Percentiles rank a stretch among this genome's conserved stretches.
Conservation (phyloP, 345 rosid genomes). For the Barbarea vulgaris region DNA sequence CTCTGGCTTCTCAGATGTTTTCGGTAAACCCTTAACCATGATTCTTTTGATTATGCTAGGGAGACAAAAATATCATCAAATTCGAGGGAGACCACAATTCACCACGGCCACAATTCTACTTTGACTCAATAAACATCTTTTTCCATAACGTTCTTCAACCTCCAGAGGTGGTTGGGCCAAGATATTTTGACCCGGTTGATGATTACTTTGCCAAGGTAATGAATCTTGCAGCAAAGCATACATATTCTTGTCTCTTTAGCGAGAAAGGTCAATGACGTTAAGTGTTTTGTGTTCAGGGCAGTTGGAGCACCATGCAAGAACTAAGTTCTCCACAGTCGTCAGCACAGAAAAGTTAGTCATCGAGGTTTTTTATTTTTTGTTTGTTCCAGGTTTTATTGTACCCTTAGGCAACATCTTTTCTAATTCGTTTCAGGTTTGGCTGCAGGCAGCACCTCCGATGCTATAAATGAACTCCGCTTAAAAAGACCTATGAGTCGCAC, state of each 20-base stretch:
- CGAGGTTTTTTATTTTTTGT: neutral
- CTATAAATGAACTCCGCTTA: constrained; percentile 68
- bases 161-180: constrained; percentile 71
- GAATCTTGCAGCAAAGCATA: constrained; percentile 11
- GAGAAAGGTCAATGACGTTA: constrained; percentile 36
- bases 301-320: constrained; percentile 61
- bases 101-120: constrained; percentile 94
- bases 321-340: constrained; percentile 52
- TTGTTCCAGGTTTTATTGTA: neutral
- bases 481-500: constrained; percentile 86
- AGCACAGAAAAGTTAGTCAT: constrained; percentile 39
- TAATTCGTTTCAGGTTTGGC: constrained; percentile 44
- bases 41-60: constrained; percentile 53
- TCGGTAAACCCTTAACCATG: neutral
- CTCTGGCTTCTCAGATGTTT: constrained; percentile 12
- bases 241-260: constrained; percentile 1
- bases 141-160: constrained; percentile 97
- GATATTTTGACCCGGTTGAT: constrained; percentile 58
- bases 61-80: constrained; percentile 96
- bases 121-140: constrained; percentile 93
- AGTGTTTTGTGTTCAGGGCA: constrained; percentile 59
- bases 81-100: constrained; percentile 99
- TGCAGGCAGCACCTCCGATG: constrained; percentile 54
- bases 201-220: constrained; percentile 84
- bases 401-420: neutral